Percentiles rank a stretch among this genome's conserved stretches.
Evolutionary conservation across 1,284 basidiomycete species (phyloP).

Genomic region (Apiotrichum akiyoshidainum): DNA sequence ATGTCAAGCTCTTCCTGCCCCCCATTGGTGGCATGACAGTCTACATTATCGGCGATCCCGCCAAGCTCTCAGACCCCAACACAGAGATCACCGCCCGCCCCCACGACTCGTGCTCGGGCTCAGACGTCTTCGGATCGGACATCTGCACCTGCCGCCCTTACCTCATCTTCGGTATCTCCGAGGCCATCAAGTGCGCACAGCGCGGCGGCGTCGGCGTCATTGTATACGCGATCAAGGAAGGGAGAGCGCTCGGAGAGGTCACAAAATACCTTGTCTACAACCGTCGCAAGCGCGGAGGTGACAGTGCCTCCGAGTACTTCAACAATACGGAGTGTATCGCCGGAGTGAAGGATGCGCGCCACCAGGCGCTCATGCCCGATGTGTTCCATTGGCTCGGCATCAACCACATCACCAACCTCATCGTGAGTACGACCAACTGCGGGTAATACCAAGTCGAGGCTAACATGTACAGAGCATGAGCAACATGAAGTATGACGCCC

Average conservation of each 20-base stretch:
- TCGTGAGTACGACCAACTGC: slow-evolving; percentile 49
- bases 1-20: slow-evolving; percentile 92
- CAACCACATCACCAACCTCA: slow-evolving; percentile 80
- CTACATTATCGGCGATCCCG: slow-evolving; percentile 87
- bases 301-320: slow-evolving; percentile 90
- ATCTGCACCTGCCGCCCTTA: slow-evolving; percentile 93
- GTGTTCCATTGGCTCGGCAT: slow-evolving; percentile 92
- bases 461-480: slow-evolving; percentile 57
- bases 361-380: slow-evolving; percentile 95
- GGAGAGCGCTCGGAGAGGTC: slow-evolving; percentile 86
- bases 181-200: slow-evolving; percentile 82
- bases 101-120: slow-evolving; percentile 80
- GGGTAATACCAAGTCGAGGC: too few relatives aligned
- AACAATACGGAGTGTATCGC: slow-evolving; percentile 88
- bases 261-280: slow-evolving; percentile 79
- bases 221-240: slow-evolving; percentile 85
- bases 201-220: slow-evolving; percentile 86
- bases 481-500: slow-evolving; percentile 86
- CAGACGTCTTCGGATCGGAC: slow-evolving; percentile 60
- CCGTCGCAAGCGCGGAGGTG: slow-evolving; percentile 87
- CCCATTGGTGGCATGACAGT: slow-evolving; percentile 89
- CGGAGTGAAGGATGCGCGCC: slow-evolving; percentile 92
- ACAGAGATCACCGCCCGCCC: slow-evolving; percentile 89
- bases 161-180: slow-evolving; percentile 87
- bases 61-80: slow-evolving; percentile 69